phyloP scores from a whole-genome alignment of 768 basidiomycete species.

The Tricholoma furcatifolium region DNA sequence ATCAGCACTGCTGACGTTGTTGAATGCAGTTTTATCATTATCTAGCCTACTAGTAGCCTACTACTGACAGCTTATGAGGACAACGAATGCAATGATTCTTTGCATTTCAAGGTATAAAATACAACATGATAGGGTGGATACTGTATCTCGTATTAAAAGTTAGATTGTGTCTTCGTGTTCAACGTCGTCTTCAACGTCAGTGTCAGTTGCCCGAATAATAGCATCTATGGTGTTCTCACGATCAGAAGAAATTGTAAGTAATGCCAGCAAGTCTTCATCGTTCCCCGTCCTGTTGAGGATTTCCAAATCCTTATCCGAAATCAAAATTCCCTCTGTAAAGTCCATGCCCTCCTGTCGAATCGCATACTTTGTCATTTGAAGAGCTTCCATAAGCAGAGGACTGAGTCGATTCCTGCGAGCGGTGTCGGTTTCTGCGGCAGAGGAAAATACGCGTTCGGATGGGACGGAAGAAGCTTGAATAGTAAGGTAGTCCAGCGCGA shows the following conservation, averaged over 20 bases:
- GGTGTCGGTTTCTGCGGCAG: slow-evolving; percentile 13
- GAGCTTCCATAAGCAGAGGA: slow-evolving; percentile 18
- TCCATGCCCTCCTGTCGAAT: background rate
- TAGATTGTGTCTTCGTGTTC: no score
- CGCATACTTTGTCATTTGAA: slow-evolving; percentile 18
- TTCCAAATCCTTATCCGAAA: background rate
- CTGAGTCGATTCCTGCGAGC: slow-evolving; percentile 10
- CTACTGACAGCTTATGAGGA: no score
- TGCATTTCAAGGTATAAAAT: no score
- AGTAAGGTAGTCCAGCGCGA: slow-evolving; percentile 10
- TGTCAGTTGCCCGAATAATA: background rate
- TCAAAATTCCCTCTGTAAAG: background rate
- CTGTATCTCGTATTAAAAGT: no score
- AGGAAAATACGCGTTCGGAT: slow-evolving; percentile 19
- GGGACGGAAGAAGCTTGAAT: slow-evolving; percentile 20
- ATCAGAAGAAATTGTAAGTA: background rate
- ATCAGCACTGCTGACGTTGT: no score
- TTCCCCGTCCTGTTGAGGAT: background rate
- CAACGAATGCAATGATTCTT: no score
- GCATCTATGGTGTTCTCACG: background rate
- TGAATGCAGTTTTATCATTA: no score
- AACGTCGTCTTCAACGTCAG: no score
- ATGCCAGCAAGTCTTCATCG: background rate
- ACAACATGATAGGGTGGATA: no score
- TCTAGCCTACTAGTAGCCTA: no score